Evolutionary conservation across 768 basidiomycete genomes (phyloP).

Genomic region (Pluteus cervinus): DNA sequence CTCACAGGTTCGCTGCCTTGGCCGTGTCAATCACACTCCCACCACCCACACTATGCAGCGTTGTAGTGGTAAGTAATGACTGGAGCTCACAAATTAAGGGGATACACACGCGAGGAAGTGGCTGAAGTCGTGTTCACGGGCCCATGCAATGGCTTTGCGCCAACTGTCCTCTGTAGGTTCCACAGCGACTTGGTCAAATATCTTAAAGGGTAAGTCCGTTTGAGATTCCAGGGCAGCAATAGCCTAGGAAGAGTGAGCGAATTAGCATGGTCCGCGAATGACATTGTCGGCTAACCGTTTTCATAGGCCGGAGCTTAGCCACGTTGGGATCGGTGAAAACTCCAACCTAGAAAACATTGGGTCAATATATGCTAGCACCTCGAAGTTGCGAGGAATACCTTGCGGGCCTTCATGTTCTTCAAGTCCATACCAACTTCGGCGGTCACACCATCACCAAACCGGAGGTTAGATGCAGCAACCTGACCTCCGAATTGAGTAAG

Average conservation of each 20-base stretch:
- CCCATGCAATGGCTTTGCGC: conserved; percentile 84
- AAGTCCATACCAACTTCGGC: conserved; percentile 90
- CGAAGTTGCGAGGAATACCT: conserved; percentile 37
- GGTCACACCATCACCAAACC: conserved; percentile 89
- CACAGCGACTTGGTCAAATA: conserved; percentile 75
- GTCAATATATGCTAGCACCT: conserved; percentile 5
- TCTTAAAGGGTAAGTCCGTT: conserved; percentile 68
- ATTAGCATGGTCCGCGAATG: not conserved
- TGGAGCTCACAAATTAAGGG: not conserved
- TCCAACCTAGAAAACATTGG: conserved; percentile 56
- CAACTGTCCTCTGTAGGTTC: conserved; percentile 93
- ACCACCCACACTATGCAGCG: conserved; percentile 67
- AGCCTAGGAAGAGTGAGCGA: conserved; percentile 41
- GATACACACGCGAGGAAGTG: conserved; percentile 81
- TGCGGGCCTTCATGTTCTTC: conserved; percentile 87
- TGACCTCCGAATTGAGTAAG: too few species aligned
- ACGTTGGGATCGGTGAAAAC: conserved; percentile 92
- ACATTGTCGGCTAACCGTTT: conserved; percentile 44
- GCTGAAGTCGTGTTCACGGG: conserved; percentile 80
- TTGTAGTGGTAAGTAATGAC: conserved; percentile 5
- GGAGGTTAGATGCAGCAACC: conserved; percentile 83
- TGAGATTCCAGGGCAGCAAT: conserved; percentile 77
- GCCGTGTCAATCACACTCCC: conserved; percentile 95
- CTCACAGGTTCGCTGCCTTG: conserved; percentile 87
- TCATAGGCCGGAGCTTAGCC: conserved; percentile 75